phyloP scores from a whole-genome alignment of 2,329 filamentous ascomycete species.

The Pseudophaeomoniella oleicola region DNA sequence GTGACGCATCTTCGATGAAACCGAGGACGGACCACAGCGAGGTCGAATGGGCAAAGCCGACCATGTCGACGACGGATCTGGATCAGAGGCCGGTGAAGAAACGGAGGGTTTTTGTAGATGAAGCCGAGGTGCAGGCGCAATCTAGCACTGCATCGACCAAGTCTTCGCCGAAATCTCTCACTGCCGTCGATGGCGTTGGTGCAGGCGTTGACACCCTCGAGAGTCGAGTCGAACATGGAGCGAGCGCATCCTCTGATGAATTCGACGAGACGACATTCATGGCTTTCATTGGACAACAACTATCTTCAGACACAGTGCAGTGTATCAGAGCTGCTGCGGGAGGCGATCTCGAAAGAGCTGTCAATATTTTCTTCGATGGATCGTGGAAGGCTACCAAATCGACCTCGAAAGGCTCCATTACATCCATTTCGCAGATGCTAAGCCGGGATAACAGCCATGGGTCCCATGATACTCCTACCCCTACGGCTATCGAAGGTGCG shows the following conservation, averaged over 20 bases:
- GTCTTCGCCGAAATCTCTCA: no score
- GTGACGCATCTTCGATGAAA: not conserved
- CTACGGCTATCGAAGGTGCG: not conserved
- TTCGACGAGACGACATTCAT: slow-evolving; percentile 43
- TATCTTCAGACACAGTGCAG: slow-evolving; percentile 28
- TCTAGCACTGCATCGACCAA: no score
- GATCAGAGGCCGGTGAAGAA: slow-evolving; percentile 45
- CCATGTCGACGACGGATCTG: slow-evolving; percentile 16
- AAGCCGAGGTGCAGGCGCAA: no score
- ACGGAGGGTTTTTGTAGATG: slow-evolving; percentile 47
- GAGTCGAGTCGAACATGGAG: no score
- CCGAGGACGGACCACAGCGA: no score
- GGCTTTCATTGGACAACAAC: slow-evolving; percentile 40
- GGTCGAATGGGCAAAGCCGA: no score
- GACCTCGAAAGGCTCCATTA: not conserved
- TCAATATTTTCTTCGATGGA: slow-evolving; percentile 51
- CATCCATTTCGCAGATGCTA: not conserved
- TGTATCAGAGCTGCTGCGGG: slow-evolving; percentile 35
- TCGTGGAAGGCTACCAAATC: slow-evolving; percentile 35
- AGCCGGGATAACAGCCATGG: not conserved
- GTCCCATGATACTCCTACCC: not conserved
- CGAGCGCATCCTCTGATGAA: slow-evolving; percentile 28
- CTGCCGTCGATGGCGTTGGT: no score
- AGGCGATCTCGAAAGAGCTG: slow-evolving; percentile 42
- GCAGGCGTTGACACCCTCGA: no score